Evolutionary conservation across 2,329 filamentous ascomycete species (phyloP), one percentile per base, ranked within the genome.

Genomic region (Pestalotiopsis sp.): DNA sequence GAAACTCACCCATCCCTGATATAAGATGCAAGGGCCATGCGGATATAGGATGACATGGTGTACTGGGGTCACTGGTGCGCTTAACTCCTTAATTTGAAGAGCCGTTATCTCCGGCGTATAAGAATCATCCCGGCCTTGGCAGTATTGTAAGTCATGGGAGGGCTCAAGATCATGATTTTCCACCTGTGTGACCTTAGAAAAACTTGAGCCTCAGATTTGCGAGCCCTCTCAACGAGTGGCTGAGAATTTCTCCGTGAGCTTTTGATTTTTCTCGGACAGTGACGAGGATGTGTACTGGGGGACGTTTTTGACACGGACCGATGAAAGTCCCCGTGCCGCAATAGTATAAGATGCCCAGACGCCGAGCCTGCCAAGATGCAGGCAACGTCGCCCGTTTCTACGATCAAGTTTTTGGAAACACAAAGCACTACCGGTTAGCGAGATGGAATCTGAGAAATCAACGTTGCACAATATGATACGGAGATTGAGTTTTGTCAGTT

Each of bases 321-420:
- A 27, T 7, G 20, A 11, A 52, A 17, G 7, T 52, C 45, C 45
- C 45, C 17, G n/a, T 17, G 20, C 62, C 41, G 12, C 38, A 65
- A 36, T 25, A 56, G 62, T 65, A 65, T 56, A 38, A 65, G 62
- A 31, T 25, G 41, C 62, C 60, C 60, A 63, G 60, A 38, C 36
- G 60, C 60, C 62, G 41, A 65, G 62, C 31, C 60, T 23, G 60
- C 38, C 60, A 27, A 59, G 57, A 2, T 36, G 57, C 57, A 59
- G 25, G 20, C 13, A 23, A 59, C 27, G 6, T 25, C 57, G 57
- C 31, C 27, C 20, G 45, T 20, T 4, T n/a, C 1, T n/a, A n/a
- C 20, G 45, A 52, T 52, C 45, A 23, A 20, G 14, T n/a, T 52
- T 23, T 52, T 7, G 17, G 45, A 9, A 52, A 20, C 45, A 52